A percentile compares a stretch with the other conserved stretches of the same genome.
Conservation (phyloP, 371 early-diverging fungal genomes). For the Mucor velutinosus region DNA sequence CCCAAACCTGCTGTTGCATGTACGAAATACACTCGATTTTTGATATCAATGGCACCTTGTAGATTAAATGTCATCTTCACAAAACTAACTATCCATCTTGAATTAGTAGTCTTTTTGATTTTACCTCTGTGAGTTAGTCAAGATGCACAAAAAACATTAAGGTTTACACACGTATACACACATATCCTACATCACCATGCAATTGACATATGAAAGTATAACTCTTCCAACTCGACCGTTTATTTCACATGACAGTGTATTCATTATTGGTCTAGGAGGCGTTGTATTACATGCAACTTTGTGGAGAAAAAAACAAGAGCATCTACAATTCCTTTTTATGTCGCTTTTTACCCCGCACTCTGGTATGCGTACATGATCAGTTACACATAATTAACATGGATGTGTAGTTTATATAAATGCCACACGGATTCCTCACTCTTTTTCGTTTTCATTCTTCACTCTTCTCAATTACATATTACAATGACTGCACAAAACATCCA, state of each 20-base stretch:
- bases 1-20: too few relatives aligned
- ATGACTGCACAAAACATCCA: conserved; percentile 19
- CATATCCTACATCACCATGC: not conserved
- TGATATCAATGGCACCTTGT: too few relatives aligned
- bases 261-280: not conserved
- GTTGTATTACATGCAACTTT: not conserved
- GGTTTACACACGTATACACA: not conserved
- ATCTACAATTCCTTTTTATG: not conserved
- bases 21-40: too few relatives aligned
- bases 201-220: not conserved
- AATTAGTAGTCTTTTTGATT: not conserved
- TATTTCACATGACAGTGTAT: not conserved
- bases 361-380: not conserved
- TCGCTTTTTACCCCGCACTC: not conserved
- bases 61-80: too few relatives aligned
- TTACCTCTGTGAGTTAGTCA: not conserved
- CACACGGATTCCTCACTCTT: not conserved
- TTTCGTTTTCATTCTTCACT: not conserved
- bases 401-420: not conserved
- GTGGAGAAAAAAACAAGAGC: not conserved
- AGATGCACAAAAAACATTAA: not conserved
- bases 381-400: not conserved
- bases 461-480: not conserved
- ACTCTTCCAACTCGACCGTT: not conserved
- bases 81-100: not conserved